Conservation (phyloP, 495 filamentous ascomycete species). For the Hyaloscypha finlandica region DNA sequence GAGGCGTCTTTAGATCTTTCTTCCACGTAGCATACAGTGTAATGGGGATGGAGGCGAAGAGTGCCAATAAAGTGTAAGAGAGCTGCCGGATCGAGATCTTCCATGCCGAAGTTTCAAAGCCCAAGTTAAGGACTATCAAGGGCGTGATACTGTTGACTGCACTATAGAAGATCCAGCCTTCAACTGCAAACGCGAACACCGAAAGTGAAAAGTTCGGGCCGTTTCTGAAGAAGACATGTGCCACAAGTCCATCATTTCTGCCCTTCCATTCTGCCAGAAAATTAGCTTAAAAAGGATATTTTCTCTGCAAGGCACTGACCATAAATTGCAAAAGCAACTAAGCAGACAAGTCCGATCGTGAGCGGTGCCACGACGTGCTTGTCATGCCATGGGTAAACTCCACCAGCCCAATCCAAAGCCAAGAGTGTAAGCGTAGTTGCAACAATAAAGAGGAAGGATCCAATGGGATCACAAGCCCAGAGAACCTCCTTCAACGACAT, state of each 20-base stretch:
- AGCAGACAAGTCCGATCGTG: conserved; percentile 44
- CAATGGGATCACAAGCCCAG: conserved; percentile 57
- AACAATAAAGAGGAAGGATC: conserved; percentile 48
- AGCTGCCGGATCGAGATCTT: conserved; percentile 51
- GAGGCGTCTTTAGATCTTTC: conserved; percentile 52
- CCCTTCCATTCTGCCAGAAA: conserved; percentile 52
- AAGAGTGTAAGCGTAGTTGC: conserved; percentile 52
- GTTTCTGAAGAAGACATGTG: conserved; percentile 54
- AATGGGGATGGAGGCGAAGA: conserved; percentile 43
- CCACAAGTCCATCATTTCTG: conserved; percentile 51
- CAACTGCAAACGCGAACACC: conserved; percentile 55
- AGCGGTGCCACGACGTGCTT: conserved; percentile 52
- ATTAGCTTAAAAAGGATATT: not conserved
- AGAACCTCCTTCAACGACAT: conserved; percentile 44
- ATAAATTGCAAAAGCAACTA: conserved; percentile 48
- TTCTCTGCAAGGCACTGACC: conserved; percentile 33
- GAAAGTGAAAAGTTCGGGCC: conserved; percentile 55
- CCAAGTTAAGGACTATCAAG: conserved; percentile 54
- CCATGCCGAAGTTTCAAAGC: conserved; percentile 49
- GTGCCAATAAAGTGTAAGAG: conserved; percentile 39
- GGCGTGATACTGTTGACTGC: conserved; percentile 57
- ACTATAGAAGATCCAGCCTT: conserved; percentile 61
- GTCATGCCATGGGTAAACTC: conserved; percentile 49
- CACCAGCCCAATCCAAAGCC: conserved; percentile 54
- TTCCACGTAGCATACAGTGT: conserved; percentile 49